phyloP scores from a whole-genome alignment of 495 filamentous ascomycete genomes.

The Aspergillus nanangensis region DNA sequence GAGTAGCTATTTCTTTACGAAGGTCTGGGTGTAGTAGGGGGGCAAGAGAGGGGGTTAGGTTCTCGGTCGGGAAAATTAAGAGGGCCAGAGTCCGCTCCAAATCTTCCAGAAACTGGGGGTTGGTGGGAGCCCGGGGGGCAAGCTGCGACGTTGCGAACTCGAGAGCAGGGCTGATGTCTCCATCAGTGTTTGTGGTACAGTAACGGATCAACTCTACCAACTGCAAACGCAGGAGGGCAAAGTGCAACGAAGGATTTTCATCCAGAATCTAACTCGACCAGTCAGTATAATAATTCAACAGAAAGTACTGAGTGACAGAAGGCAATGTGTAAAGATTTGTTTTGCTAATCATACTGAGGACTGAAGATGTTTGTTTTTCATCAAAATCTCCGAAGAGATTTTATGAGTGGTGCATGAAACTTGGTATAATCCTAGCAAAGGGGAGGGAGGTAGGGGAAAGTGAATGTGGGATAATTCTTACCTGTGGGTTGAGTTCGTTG shows the following conservation, averaged over 20 bases:
- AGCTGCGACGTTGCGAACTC: constrained; percentile 84
- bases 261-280: constrained; percentile 72
- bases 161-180: constrained; percentile 77
- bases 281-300: constrained; percentile 19
- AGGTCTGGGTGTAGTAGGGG: constrained; percentile 74
- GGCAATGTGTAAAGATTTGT: constrained; percentile 10
- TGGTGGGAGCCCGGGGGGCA: constrained; percentile 79
- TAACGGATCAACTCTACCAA: constrained; percentile 87
- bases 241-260: constrained; percentile 77
- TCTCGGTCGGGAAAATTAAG: constrained; percentile 77
- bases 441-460: constrained; percentile 7
- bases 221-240: constrained; percentile 84
- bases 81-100: constrained; percentile 92
- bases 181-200: constrained; percentile 57
- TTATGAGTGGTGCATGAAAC: constrained; percentile 99
- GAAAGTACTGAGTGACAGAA: constrained; percentile 10
- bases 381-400: constrained; percentile 68
- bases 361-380: constrained; percentile 94
- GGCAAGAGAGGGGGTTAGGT: constrained; percentile 68
- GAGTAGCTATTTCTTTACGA: constrained; percentile 72
- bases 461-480: constrained; percentile 42
- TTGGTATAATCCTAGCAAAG: constrained; percentile 84
- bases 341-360: constrained; percentile 84
- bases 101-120: constrained; percentile 76
- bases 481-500: constrained; percentile 87